Evolutionary conservation across 495 filamentous ascomycete genomes (phyloP).

Genomic region (Aspergillus indologenus): DNA sequence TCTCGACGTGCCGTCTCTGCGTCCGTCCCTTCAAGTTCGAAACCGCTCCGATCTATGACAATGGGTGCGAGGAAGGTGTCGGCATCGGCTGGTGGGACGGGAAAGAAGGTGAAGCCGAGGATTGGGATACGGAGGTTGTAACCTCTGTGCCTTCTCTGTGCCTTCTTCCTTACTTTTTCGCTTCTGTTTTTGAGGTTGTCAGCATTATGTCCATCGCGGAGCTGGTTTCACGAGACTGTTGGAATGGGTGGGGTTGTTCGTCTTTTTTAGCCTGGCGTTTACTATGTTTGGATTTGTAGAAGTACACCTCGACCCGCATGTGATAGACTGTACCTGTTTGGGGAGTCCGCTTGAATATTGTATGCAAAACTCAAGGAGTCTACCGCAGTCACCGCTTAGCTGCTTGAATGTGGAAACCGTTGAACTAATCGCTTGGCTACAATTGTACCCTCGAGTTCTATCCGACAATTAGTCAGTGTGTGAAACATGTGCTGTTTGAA

Average conservation of each 20-base stretch:
- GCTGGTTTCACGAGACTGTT: too few species aligned
- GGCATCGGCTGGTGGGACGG: neutral
- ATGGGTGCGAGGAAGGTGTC: slow-evolving; percentile 29
- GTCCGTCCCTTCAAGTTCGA: slow-evolving; percentile 11
- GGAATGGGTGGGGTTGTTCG: too few species aligned
- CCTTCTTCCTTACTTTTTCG: too few species aligned
- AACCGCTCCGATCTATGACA: slow-evolving; percentile 11
- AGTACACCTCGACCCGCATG: too few species aligned
- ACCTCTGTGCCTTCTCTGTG: slow-evolving; percentile 2
- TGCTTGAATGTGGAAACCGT: too few species aligned
- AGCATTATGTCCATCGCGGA: slow-evolving; percentile 1
- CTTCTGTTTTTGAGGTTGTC: neutral
- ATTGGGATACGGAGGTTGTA: slow-evolving; percentile 41
- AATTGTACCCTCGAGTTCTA: too few species aligned
- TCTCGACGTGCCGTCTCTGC: slow-evolving; percentile 8
- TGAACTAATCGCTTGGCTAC: too few species aligned
- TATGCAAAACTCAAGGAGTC: too few species aligned
- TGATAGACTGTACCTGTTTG: too few species aligned
- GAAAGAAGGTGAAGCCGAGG: slow-evolving; percentile 35
- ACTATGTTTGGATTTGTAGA: too few species aligned
- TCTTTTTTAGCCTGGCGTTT: slow-evolving; percentile 3
- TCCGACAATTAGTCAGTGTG: neutral
- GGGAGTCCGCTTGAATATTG: too few species aligned
- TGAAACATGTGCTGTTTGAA: slow-evolving; percentile 19
- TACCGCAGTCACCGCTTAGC: too few species aligned